Base-by-base conservation (phyloP, 805 yeast genomes). In the Metschnikowia koreensis region DNA sequence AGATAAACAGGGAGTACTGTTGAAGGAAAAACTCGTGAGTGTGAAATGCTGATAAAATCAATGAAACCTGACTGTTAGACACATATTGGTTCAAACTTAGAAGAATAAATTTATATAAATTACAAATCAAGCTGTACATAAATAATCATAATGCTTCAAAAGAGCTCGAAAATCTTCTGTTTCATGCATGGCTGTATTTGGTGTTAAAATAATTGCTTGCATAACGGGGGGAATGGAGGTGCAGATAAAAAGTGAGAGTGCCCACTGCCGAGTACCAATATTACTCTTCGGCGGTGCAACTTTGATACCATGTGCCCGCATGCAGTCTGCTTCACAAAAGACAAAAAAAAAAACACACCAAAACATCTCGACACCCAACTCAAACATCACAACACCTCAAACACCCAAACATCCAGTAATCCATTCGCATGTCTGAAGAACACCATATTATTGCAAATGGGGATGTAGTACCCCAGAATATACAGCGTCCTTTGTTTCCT, bases 11-110 rank as follows among this genome's bases (percentile, higher is more conserved):
- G 27, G 36, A n/a, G 28, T 46, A 1, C 8, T 52, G 39, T 49
- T 48, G 33, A 54, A 47, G 52, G 61, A 58, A 31, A 51, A 46
- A 10, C 41, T 48, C 15, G 54, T 56, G 13, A 44, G 51, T 13
- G 60, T 58, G 46, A 42, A 16, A 29, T 58, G 61, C 38, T 56
- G 29, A 41, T 7, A 12, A 27, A 3, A 26, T 11, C 22, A 11
- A 28, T 6, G 16, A 41, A 29, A 7, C 12, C 17, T 31, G 22
- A 4, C 13, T 31, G 13, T 12, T 27, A 41, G 5, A 27, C 22
- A 22, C 22, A 22, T 22, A 22, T 4, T 4, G 22, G 22, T 22
- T 22, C 22, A 4, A 22, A 22, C 2, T 22, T 22, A 22, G 22
- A 22, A 22, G 4, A 22, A 22, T 22, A 22, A 22, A 22, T 22